phyloP scores from a whole-genome alignment of 768 basidiomycete species.

The Coprinopsis marcescibilis region DNA sequence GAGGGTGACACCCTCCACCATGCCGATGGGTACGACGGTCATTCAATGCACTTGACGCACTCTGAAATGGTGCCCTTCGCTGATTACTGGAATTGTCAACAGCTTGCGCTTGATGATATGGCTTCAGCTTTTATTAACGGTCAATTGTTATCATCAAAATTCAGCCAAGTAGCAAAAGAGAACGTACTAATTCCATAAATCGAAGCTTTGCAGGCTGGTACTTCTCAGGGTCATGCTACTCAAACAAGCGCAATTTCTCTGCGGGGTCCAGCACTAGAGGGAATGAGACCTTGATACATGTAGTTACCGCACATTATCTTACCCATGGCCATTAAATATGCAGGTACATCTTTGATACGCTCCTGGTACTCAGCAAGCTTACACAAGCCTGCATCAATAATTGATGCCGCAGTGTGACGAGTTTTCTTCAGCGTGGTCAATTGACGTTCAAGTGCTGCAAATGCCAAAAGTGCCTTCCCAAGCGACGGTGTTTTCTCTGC shows the following conservation, averaged over 20 bases:
- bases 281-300: neutral
- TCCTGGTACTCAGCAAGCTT: neutral
- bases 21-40: neutral
- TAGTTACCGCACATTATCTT: neutral
- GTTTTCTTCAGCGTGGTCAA: neutral
- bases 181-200: neutral
- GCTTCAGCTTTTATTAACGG: neutral
- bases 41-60: too few species aligned
- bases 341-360: neutral
- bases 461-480: neutral
- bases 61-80: neutral
- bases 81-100: neutral
- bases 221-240: neutral
- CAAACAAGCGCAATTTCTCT: neutral
- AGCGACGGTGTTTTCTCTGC: neutral
- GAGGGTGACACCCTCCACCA: too few species aligned
- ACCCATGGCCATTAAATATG: constrained; percentile 1
- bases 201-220: neutral
- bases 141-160: too few species aligned
- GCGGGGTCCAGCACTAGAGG: neutral
- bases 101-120: neutral
- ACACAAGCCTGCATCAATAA: neutral
- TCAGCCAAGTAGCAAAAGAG: neutral
- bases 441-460: neutral
- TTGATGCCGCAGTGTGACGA: neutral